These are phyloP conservation scores for Colletotrichum chlorophyti DNA, from an alignment of 2,329 filamentous ascomycete genomes.

Conservation along the genomic window DNA sequence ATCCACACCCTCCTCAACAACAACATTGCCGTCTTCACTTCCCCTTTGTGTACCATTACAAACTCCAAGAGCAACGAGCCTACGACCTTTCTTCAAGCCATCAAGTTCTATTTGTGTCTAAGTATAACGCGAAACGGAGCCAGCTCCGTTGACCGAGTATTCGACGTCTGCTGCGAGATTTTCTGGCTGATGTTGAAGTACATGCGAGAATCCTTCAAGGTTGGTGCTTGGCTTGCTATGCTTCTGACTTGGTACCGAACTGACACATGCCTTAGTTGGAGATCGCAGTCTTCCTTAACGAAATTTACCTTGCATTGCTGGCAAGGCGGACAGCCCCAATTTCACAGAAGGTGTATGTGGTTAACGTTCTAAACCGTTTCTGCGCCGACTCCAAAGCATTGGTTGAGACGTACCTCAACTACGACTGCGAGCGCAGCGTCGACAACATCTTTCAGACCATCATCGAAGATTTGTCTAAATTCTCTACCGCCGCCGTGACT, in stretches of 20 bases:
- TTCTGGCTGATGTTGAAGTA: conserved; percentile 98
- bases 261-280: conserved; percentile 73
- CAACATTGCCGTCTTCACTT: conserved; percentile 88
- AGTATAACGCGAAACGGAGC: conserved; percentile 95
- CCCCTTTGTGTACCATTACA: conserved; percentile 88
- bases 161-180: conserved; percentile 95
- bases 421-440: conserved; percentile 93
- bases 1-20: conserved; percentile 96
- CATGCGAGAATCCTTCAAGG: conserved; percentile 93
- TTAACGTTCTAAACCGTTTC: conserved; percentile 83
- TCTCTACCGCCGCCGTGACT: conserved; percentile 79
- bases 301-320: conserved; percentile 92
- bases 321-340: conserved; percentile 86
- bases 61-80: conserved; percentile 88
- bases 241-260: conserved; percentile 8
- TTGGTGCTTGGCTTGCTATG: conserved; percentile 40
- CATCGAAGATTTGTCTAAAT: conserved; percentile 90
- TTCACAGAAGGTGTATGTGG: conserved; percentile 91
- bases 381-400: conserved; percentile 86
- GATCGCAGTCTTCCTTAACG: conserved; percentile 96
- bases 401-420: conserved; percentile 96
- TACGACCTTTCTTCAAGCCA: conserved; percentile 90
- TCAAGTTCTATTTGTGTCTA: conserved; percentile 96
- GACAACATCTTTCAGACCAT: conserved; percentile 98
- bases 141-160: conserved; percentile 89